phyloP scores from a whole-genome alignment of 192 early-diverging fungal genomes.

The Anaeromyces robustus region DNA sequence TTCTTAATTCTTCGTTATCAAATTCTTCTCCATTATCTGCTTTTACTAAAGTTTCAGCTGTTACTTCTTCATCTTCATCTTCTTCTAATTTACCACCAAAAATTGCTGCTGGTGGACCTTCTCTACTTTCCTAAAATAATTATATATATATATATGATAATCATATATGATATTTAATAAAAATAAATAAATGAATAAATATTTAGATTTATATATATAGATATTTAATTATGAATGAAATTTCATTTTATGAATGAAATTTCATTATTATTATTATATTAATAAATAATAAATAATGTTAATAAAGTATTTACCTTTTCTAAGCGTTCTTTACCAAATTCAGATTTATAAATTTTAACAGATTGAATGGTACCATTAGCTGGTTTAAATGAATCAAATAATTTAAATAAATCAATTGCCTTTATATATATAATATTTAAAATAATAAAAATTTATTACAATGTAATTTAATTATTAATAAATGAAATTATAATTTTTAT shows the following conservation, averaged over 20 bases:
- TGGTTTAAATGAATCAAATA: constrained; percentile 72
- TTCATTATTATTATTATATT: too few species aligned
- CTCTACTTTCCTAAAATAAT: constrained; percentile 48
- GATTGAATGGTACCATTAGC: constrained; percentile 47
- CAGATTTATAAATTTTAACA: constrained; percentile 75
- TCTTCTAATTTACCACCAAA: constrained; percentile 23
- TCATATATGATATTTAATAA: too few species aligned
- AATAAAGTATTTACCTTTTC: constrained; percentile 4
- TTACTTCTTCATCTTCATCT: constrained; percentile 5
- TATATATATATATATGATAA: too few species aligned
- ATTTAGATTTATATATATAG: too few species aligned
- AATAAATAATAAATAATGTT: background rate
- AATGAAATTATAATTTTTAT: too few species aligned
- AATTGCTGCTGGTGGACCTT: constrained; percentile 64
- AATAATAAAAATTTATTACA: too few species aligned
- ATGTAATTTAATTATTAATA: too few species aligned
- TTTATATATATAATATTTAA: constrained; percentile 6
- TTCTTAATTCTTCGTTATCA: constrained; percentile 64
- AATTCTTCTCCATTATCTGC: constrained; percentile 57
- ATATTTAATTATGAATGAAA: too few species aligned
- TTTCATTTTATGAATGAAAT: too few species aligned
- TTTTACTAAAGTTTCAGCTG: constrained; percentile 26
- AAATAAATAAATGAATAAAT: too few species aligned
- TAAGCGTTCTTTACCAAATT: constrained; percentile 71
- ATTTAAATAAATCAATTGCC: constrained; percentile 67